Conservation (phyloP, 495 filamentous ascomycete genomes). For the Chaetomium tenue region DNA sequence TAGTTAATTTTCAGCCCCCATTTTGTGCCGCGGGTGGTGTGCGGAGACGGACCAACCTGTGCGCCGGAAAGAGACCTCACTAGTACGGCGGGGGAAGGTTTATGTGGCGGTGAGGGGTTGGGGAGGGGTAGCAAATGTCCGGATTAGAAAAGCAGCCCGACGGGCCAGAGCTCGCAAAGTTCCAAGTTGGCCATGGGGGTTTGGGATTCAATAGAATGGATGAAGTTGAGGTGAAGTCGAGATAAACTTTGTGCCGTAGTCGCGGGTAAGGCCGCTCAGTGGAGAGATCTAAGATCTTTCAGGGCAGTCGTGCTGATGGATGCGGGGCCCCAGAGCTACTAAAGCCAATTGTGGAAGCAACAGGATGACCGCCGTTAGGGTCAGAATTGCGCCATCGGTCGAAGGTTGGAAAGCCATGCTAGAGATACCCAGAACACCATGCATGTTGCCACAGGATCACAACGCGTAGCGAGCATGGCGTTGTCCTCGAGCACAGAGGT, state of each 20-base stretch:
- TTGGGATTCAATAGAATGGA: too few relatives aligned
- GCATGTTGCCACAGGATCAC: too few relatives aligned
- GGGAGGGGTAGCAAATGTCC: too few relatives aligned
- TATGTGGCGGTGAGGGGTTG: neutral
- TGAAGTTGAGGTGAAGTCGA: neutral
- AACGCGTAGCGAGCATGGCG: too few relatives aligned
- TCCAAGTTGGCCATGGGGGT: too few relatives aligned
- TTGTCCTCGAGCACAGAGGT: too few relatives aligned
- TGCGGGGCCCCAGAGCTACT: neutral
- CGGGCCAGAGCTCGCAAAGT: too few relatives aligned
- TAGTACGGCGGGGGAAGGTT: too few relatives aligned
- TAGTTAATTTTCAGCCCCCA: neutral
- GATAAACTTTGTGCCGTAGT: constrained; percentile 7
- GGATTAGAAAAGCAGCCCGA: too few relatives aligned
- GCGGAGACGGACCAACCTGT: neutral
- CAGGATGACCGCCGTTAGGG: neutral
- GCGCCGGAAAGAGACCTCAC: neutral
- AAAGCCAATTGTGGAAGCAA: neutral
- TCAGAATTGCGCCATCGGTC: neutral
- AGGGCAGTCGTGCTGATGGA: neutral
- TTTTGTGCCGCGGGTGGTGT: neutral
- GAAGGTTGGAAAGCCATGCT: neutral
- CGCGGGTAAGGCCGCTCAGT: constrained; percentile 2
- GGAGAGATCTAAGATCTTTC: neutral
- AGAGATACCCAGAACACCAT: too few relatives aligned